Evolutionary conservation across 1,139 yeast genomes (phyloP), one percentile per base, ranked within the genome.

Genomic region (Suhomyces atakaporum): DNA sequence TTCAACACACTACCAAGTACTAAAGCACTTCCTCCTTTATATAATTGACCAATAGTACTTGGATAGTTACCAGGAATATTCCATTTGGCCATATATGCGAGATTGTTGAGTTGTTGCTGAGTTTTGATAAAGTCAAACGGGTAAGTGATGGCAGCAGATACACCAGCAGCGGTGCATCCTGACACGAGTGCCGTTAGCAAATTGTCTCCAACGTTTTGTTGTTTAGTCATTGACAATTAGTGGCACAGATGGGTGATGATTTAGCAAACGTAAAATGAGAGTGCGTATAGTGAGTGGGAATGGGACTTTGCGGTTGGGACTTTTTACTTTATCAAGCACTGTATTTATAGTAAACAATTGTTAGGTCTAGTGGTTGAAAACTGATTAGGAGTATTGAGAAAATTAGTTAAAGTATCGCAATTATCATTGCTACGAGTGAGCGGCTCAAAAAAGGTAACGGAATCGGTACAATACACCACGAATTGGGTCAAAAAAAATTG

Each of bases 81-180:
- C 50, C 62, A 69, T 38, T 63, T 67, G 16, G 49, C 60, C 56
- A 66, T 67, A 44, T 62, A 63, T 39, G 62, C 59, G 35, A 66
- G 58, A 50, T 75, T 68, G 39, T 71, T 76, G 40, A 86, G 63
- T 56, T 86, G 90, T 47, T 79, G 71, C 43, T 83, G 77, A 16
- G 94, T 84, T 58, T 90, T 90, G 43, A 84, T 60, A 51, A 79
- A 85, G 56, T 90, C 97, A 47, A 90, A 75, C 0, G 97, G 97
- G 54, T 86, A 88, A 0, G 95, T 83, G 12, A 81, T 49, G 0
- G 81, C 71, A 2, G 94, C 80, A 34, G 88, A 82, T 2, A 77
- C 77, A 1, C 84, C 75, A 0, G 90, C 86, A 0, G 96, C 89
- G 2, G 82, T 69, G 30, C 82, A 74, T 14, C 95, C 95, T 2